Evolutionary conservation across 2,329 filamentous ascomycete species (phyloP).

Genomic region (Balansia obtecta): DNA sequence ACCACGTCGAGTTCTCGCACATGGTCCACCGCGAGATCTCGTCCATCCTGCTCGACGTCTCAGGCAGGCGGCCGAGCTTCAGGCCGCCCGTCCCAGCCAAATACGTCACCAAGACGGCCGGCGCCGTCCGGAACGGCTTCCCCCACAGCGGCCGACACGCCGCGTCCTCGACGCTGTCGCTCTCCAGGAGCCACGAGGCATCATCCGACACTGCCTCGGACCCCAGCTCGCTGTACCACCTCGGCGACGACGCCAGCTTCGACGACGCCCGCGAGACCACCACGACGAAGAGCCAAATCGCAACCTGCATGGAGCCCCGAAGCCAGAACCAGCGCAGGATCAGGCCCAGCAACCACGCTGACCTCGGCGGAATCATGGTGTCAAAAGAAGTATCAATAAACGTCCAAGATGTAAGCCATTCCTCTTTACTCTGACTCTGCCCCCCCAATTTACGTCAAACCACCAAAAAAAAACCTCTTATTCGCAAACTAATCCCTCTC

Average conservation of each 20-base stretch:
- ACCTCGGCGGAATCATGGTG: constrained; percentile 47
- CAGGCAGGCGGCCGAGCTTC: constrained; percentile 6
- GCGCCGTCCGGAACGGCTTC: neutral
- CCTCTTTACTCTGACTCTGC: too few relatives aligned
- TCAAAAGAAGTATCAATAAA: constrained; percentile 50
- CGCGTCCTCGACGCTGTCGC: neutral
- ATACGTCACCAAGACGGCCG: neutral
- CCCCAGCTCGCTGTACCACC: constrained; percentile 3
- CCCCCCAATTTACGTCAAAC: too few relatives aligned
- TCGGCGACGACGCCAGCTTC: constrained; percentile 8
- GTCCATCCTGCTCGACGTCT: constrained; percentile 18
- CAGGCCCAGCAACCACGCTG: constrained; percentile 11
- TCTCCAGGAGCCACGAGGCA: constrained; percentile 8
- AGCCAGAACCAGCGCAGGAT: neutral
- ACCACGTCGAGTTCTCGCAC: constrained; percentile 47
- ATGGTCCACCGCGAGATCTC: constrained; percentile 46
- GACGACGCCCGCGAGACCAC: constrained; percentile 6
- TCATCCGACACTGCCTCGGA: constrained; percentile 3
- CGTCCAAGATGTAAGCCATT: constrained; percentile 16
- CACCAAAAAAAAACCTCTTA: too few relatives aligned
- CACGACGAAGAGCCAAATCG: neutral
- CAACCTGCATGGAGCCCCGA: constrained; percentile 12
- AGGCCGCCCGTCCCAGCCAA: neutral
- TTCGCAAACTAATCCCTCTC: neutral
- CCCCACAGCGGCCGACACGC: neutral